These are phyloP conservation scores for Ceratocystis cubensis DNA, from an alignment of 2,329 filamentous ascomycete species.

Conservation along the genomic window DNA sequence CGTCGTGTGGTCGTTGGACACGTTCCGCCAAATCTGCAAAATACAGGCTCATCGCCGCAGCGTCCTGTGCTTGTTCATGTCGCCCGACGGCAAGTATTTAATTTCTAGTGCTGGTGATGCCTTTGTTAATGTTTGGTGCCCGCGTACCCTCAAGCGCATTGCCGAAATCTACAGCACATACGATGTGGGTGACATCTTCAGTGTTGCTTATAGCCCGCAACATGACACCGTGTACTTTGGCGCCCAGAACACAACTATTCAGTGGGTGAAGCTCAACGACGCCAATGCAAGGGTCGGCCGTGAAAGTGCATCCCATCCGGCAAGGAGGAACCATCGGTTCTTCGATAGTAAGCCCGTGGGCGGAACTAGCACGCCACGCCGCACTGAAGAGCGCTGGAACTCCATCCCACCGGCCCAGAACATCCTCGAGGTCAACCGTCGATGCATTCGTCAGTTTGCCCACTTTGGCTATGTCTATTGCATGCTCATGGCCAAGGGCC, in stretches of 20 bases:
- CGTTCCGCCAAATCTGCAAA: conserved; percentile 65
- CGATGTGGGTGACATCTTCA: conserved; percentile 92
- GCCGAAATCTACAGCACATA: conserved; percentile 89
- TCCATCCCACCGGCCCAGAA: conserved; percentile 42
- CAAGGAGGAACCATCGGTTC: conserved; percentile 70
- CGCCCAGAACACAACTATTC: conserved; percentile 86
- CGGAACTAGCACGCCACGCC: conserved; percentile 63
- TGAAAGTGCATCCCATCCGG: conserved; percentile 57
- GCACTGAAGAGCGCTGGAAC: conserved; percentile 46
- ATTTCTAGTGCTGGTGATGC: conserved; percentile 92
- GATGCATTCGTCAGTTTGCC: conserved; percentile 75
- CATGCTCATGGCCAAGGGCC: conserved; percentile 72
- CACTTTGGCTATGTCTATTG: conserved; percentile 95
- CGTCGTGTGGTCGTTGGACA: conserved; percentile 76
- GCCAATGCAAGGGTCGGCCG: conserved; percentile 46
- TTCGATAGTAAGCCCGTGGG: conserved; percentile 85
- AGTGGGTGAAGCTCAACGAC: conserved; percentile 73
- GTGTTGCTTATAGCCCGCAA: conserved; percentile 71
- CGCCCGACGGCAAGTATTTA: conserved; percentile 58
- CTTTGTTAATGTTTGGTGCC: conserved; percentile 88
- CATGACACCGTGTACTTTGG: conserved; percentile 79
- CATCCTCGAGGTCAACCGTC: conserved; percentile 66
- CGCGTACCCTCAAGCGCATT: conserved; percentile 58
- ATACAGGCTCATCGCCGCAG: conserved; percentile 86
- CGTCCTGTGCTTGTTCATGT: conserved; percentile 73